Conservation (phyloP, 768 basidiomycete genomes). For the Mycena polygramma region DNA sequence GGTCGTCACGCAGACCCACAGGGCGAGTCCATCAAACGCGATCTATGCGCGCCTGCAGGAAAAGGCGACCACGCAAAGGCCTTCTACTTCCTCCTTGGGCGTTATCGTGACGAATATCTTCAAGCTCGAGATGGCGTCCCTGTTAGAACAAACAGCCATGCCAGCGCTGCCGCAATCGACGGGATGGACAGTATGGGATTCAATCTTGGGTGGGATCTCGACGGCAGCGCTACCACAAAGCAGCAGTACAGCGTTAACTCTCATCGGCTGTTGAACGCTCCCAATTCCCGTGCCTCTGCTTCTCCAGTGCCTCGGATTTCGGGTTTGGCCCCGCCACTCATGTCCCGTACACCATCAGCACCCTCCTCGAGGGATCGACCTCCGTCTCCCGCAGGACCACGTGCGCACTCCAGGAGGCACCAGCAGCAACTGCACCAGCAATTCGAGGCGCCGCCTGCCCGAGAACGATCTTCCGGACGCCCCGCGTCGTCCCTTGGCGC, state of each 20-base stretch:
- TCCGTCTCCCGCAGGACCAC: conserved; percentile 66
- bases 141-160: not conserved
- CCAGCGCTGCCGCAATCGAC: conserved; percentile 30
- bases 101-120: conserved; percentile 74
- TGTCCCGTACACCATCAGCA: conserved; percentile 38
- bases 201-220: conserved; percentile 55
- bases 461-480: conserved; percentile 38
- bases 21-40: conserved; percentile 68
- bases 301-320: conserved; percentile 30
- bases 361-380: conserved; percentile 55
- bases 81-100: conserved; percentile 87
- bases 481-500: conserved; percentile 42
- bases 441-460: conserved; percentile 12
- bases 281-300: conserved; percentile 25
- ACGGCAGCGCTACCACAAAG: conserved; percentile 35
- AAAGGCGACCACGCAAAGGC: conserved; percentile 85
- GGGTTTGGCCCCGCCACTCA: conserved; percentile 39
- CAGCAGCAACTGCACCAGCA: conserved; percentile 15
- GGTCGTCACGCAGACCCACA: conserved; percentile 74
- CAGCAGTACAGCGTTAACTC: conserved; percentile 45
- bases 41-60: conserved; percentile 78
- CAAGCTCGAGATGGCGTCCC: conserved; percentile 63
- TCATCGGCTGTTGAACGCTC: conserved; percentile 14
- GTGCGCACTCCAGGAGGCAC: conserved; percentile 44
- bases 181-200: conserved; percentile 48